phyloP scores from a whole-genome alignment of 2,329 filamentous ascomycete genomes.

The Ophiocordyceps camponoti-rufipedis region DNA sequence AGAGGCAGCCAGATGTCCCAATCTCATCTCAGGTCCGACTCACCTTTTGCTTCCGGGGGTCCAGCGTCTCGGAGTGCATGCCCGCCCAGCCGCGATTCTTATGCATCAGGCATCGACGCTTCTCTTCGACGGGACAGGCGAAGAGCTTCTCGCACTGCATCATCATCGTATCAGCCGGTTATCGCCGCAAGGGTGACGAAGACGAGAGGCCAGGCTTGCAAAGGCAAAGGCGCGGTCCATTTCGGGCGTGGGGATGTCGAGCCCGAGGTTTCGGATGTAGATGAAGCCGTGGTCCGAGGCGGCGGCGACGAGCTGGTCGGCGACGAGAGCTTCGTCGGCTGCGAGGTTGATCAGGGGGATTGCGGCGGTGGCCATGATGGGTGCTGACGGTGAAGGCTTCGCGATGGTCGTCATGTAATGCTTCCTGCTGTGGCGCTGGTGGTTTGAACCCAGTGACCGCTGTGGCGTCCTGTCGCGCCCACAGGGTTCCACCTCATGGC shows the following conservation, averaged over 20 bases:
- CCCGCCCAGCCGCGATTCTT: slow-evolving; percentile 80
- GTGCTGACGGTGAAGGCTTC: neutral
- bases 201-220: slow-evolving; percentile 25
- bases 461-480: neutral
- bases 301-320: slow-evolving; percentile 58
- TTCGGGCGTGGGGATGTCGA: slow-evolving; percentile 45
- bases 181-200: neutral
- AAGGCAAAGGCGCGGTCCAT: slow-evolving; percentile 58
- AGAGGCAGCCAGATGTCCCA: neutral
- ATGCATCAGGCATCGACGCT: slow-evolving; percentile 55
- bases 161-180: neutral
- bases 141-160: slow-evolving; percentile 52
- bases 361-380: slow-evolving; percentile 12
- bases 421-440: no score
- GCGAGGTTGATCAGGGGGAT: slow-evolving; percentile 76
- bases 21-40: slow-evolving; percentile 3
- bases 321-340: slow-evolving; percentile 34
- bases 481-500: neutral
- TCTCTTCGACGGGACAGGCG: slow-evolving; percentile 47
- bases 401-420: neutral
- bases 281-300: slow-evolving; percentile 76
- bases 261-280: slow-evolving; percentile 62
- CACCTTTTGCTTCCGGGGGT: slow-evolving; percentile 67
- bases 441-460: neutral
- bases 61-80: slow-evolving; percentile 76